phyloP scores from a whole-genome alignment of 805 yeast species.

The Monosporozyma aquatica region DNA sequence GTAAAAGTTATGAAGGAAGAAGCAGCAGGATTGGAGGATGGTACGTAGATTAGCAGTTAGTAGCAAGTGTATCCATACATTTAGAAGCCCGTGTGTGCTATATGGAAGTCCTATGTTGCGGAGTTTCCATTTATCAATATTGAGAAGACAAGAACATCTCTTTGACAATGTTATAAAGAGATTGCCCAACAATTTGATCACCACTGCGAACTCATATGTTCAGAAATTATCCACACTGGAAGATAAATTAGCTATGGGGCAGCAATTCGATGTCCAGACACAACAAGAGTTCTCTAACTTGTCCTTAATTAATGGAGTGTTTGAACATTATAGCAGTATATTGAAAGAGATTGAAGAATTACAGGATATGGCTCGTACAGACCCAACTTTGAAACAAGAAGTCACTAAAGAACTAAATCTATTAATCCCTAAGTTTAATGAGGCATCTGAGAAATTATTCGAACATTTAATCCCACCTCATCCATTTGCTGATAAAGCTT shows the following conservation, averaged over 20 bases:
- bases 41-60: too few species aligned
- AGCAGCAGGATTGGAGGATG: too few species aligned
- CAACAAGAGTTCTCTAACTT: conserved; percentile 43
- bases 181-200: conserved; percentile 44
- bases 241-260: conserved; percentile 34
- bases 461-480: conserved; percentile 63
- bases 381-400: conserved; percentile 38
- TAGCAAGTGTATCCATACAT: too few species aligned
- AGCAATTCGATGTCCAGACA: conserved; percentile 36
- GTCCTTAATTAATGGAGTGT: conserved; percentile 36
- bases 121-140: not conserved
- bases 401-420: conserved; percentile 52
- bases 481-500: conserved; percentile 64
- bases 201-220: conserved; percentile 37
- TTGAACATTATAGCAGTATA: conserved; percentile 31
- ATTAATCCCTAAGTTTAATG: conserved; percentile 37
- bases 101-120: too few species aligned
- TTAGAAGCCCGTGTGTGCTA: not conserved
- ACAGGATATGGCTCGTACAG: conserved; percentile 22
- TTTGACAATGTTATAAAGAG: conserved; percentile 8
- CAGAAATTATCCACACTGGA: conserved; percentile 38
- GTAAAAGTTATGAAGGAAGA: too few species aligned
- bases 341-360: conserved; percentile 30
- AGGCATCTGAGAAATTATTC: conserved; percentile 40
- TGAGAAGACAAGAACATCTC: not conserved